Conservation (phyloP, 2,329 filamentous ascomycete genomes). For the Cadophora luteo-olivacea region DNA sequence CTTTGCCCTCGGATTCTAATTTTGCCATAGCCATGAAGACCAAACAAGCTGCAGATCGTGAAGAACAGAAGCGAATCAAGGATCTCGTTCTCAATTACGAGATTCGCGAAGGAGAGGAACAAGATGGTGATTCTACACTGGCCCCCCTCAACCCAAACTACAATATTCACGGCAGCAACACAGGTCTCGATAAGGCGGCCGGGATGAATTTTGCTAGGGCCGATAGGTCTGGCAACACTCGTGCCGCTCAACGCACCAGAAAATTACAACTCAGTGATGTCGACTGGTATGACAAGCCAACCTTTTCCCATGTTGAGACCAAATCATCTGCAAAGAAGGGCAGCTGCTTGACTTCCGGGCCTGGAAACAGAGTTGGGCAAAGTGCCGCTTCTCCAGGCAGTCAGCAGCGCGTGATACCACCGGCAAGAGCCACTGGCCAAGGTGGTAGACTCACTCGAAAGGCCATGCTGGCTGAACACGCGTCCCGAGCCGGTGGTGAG, state of each 20-base stretch:
- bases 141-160: slow-evolving; percentile 52
- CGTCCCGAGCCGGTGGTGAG: slow-evolving; percentile 26
- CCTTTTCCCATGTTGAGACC: slow-evolving; percentile 31
- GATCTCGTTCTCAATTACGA: slow-evolving; percentile 97
- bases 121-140: slow-evolving; percentile 70
- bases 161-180: slow-evolving; percentile 61
- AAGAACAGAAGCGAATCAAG: slow-evolving; percentile 98
- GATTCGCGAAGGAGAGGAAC: slow-evolving; percentile 80
- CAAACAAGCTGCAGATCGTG: slow-evolving; percentile 92
- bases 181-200: slow-evolving; percentile 62
- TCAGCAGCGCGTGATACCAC: slow-evolving; percentile 13
- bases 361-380: slow-evolving; percentile 1
- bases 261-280: slow-evolving; percentile 96
- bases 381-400: background rate
- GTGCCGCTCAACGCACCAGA: slow-evolving; percentile 79
- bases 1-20: slow-evolving; percentile 86
- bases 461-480: slow-evolving; percentile 38
- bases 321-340: slow-evolving; percentile 17
- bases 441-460: slow-evolving; percentile 36
- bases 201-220: slow-evolving; percentile 41
- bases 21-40: slow-evolving; percentile 97
- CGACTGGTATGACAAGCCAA: slow-evolving; percentile 77
- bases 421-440: slow-evolving; percentile 22
- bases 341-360: background rate
- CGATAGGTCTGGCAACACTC: slow-evolving; percentile 48